Evolutionary conservation across 2,329 filamentous ascomycete species (phyloP).

Genomic region (Didymella lethalis): DNA sequence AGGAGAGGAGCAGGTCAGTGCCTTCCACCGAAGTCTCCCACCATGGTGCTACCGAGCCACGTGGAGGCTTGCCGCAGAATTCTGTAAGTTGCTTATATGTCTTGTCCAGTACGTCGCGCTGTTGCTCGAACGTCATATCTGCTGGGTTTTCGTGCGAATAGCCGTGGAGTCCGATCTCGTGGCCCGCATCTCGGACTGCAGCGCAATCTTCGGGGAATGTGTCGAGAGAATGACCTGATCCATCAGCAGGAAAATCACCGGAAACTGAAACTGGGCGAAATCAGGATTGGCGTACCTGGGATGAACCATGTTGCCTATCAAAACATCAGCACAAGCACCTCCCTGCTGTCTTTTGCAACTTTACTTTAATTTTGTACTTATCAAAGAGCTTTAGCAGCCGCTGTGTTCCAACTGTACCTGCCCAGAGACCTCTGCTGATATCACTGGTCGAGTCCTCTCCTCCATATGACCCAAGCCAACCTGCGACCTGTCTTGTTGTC

Average conservation of each 20-base stretch:
- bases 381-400: slow-evolving; percentile 74
- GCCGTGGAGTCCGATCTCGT: slow-evolving; percentile 73
- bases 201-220: slow-evolving; percentile 72
- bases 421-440: slow-evolving; percentile 74
- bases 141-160: slow-evolving; percentile 78
- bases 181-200: slow-evolving; percentile 67
- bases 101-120: slow-evolving; percentile 76
- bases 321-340: no score
- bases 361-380: slow-evolving; percentile 64
- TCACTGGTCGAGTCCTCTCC: slow-evolving; percentile 75
- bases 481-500: slow-evolving; percentile 52
- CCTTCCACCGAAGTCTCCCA: slow-evolving; percentile 76
- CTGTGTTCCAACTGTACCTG: slow-evolving; percentile 73
- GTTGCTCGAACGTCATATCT: slow-evolving; percentile 77
- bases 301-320: slow-evolving; percentile 71
- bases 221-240: slow-evolving; percentile 63
- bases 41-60: slow-evolving; percentile 77
- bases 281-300: slow-evolving; percentile 43
- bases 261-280: neutral
- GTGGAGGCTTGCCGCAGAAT: slow-evolving; percentile 73
- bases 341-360: neutral
- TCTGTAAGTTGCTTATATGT: slow-evolving; percentile 75
- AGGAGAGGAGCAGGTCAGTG: slow-evolving; percentile 68
- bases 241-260: neutral
- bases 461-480: slow-evolving; percentile 78